These are phyloP conservation scores for Epichloe sylvatica DNA, from an alignment of 2,329 filamentous ascomycete species.

Conservation along the genomic window DNA sequence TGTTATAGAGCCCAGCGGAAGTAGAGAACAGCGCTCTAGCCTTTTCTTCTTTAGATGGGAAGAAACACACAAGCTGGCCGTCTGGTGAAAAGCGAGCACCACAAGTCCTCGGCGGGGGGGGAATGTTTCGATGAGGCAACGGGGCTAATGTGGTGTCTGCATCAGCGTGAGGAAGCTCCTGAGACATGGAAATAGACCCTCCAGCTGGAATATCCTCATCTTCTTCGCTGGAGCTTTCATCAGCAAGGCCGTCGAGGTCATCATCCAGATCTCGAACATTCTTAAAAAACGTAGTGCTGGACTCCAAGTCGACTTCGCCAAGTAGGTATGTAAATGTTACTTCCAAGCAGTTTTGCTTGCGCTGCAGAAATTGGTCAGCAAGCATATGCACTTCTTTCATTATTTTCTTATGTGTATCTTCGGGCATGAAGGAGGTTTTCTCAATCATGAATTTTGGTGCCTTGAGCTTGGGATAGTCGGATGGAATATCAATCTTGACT, in stretches of 20 bases:
- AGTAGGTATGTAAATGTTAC: conserved; percentile 49
- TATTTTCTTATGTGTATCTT: conserved; percentile 36
- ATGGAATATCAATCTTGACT: conserved; percentile 45
- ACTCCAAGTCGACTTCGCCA: conserved; percentile 47
- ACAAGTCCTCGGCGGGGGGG: conserved; percentile 41
- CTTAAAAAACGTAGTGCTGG: conserved; percentile 49
- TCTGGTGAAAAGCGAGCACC: conserved; percentile 48
- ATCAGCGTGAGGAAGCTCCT: conserved; percentile 43
- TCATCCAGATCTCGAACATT: conserved; percentile 50
- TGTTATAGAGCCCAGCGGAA: conserved; percentile 29
- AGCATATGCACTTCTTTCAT: conserved; percentile 43
- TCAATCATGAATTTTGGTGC: conserved; percentile 47
- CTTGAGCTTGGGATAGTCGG: conserved; percentile 42
- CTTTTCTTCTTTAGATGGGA: conserved; percentile 52
- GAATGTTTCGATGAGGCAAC: conserved; percentile 36
- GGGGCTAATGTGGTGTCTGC: conserved; percentile 39
- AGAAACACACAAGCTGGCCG: conserved; percentile 55
- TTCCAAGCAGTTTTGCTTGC: conserved; percentile 48
- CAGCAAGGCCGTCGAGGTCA: conserved; percentile 40
- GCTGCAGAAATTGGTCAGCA: conserved; percentile 38
- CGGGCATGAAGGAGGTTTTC: conserved; percentile 48
- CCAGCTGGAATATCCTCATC: conserved; percentile 43
- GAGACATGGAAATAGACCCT: conserved; percentile 45
- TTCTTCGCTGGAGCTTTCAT: conserved; percentile 77
- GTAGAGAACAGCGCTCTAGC: conserved; percentile 36